Percentiles rank a stretch among this genome's conserved stretches.
Conservation (phyloP, 305 asterid genomes). For the Andrographis paniculata region DNA sequence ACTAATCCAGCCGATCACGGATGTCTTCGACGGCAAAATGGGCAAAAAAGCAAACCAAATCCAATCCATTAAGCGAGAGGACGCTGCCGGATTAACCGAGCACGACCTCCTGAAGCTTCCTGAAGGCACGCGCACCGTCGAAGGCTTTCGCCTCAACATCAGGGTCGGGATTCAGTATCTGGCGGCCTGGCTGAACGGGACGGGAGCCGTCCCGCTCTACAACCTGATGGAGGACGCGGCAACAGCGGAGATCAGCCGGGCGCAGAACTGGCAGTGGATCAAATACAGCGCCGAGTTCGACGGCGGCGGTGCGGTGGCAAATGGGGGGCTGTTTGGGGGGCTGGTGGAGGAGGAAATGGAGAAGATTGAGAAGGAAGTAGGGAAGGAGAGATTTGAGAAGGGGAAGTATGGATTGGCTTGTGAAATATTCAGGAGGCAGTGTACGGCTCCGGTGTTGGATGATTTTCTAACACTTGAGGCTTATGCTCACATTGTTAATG, state of each 20-base stretch:
- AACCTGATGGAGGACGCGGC: constrained; percentile 98
- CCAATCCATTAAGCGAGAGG: constrained; percentile 41
- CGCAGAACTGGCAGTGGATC: constrained; percentile 97
- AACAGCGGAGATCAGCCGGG: constrained; percentile 91
- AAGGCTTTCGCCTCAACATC: constrained; percentile 79
- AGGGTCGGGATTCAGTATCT: constrained; percentile 81
- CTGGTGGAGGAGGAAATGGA: constrained; percentile 86
- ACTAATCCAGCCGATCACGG: constrained; percentile 54
- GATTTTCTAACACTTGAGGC: constrained; percentile 87
- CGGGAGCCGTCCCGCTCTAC: constrained; percentile 85
- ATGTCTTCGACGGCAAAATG: constrained; percentile 57
- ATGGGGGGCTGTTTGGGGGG: constrained; percentile 52
- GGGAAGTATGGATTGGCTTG: constrained; percentile 78
- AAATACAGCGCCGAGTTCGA: constrained; percentile 62
- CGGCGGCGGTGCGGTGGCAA: constrained; percentile 69
- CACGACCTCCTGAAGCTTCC: constrained; percentile 70
- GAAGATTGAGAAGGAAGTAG: constrained; percentile 69
- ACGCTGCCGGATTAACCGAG: constrained; percentile 45
- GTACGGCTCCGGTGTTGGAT: constrained; percentile 48
- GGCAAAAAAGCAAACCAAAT: constrained; percentile 54
- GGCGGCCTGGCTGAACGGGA: constrained; percentile 82
- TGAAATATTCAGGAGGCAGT: constrained; percentile 60
- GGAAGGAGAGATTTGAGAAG: constrained; percentile 51
- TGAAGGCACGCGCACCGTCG: constrained; percentile 61
- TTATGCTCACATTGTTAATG: constrained; percentile 62